phyloP scores from a whole-genome alignment of 2,329 filamentous ascomycete species.

The Sclerotinia minor region DNA sequence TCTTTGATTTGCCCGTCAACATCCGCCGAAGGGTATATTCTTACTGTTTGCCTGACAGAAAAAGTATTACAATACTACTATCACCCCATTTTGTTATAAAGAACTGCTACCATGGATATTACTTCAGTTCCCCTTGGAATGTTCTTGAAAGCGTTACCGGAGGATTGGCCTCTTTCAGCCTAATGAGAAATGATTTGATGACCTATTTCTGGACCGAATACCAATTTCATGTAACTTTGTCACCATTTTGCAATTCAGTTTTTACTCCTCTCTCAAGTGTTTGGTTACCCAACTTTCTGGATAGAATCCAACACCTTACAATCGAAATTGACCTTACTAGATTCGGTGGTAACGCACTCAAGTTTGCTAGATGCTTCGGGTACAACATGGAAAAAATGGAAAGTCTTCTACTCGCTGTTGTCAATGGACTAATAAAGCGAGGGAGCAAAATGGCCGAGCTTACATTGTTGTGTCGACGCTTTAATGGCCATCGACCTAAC shows the following conservation, averaged over 20 bases:
- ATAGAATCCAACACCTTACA: slow-evolving; percentile 37
- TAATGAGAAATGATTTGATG: slow-evolving; percentile 38
- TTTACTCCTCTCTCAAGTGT: slow-evolving; percentile 37
- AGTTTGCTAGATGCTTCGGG: slow-evolving; percentile 25
- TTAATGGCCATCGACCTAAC: slow-evolving; percentile 26
- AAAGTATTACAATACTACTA: slow-evolving; percentile 34
- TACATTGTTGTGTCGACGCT: slow-evolving; percentile 30
- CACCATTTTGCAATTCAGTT: slow-evolving; percentile 32
- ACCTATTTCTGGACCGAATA: slow-evolving; percentile 41
- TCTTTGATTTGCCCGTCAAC: slow-evolving; percentile 30
- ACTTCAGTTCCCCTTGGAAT: slow-evolving; percentile 36
- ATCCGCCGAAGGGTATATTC: slow-evolving; percentile 37
- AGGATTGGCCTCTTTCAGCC: slow-evolving; percentile 29
- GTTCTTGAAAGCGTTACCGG: slow-evolving; percentile 35
- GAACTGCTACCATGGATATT: slow-evolving; percentile 32
- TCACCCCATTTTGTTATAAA: slow-evolving; percentile 35
- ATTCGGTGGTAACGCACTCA: slow-evolving; percentile 34
- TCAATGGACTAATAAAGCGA: slow-evolving; percentile 28
- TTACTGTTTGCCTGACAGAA: slow-evolving; percentile 32
- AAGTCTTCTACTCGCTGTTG: slow-evolving; percentile 24
- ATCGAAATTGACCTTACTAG: slow-evolving; percentile 40
- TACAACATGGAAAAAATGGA: slow-evolving; percentile 32
- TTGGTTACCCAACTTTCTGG: slow-evolving; percentile 34
- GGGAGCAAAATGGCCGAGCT: slow-evolving; percentile 26
- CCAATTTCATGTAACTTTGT: slow-evolving; percentile 40